Conservation (phyloP, 2,329 filamentous ascomycete genomes). For the Mycogone perniciosa region DNA sequence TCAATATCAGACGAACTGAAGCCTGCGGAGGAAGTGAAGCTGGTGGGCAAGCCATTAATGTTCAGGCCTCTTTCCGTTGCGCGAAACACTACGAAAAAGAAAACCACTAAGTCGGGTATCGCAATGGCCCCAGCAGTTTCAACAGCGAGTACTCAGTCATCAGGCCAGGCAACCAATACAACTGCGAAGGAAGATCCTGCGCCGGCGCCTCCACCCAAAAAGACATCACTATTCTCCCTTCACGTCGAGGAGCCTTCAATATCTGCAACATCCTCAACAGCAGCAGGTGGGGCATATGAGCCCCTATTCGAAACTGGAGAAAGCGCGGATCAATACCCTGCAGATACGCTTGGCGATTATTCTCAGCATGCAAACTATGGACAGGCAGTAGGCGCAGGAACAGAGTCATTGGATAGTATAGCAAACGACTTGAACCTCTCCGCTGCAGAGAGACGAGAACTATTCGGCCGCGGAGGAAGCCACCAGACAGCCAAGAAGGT, state of each 20-base stretch:
- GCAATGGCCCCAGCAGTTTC: constrained; percentile 11
- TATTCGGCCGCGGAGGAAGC: constrained; percentile 66
- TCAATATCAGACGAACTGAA: constrained; percentile 51
- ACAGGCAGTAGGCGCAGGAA: constrained; percentile 17
- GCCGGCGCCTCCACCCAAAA: constrained; percentile 35
- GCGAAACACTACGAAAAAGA: constrained; percentile 65
- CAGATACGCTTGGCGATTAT: constrained; percentile 27
- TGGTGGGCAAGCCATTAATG: constrained; percentile 74
- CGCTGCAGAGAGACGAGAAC: constrained; percentile 67
- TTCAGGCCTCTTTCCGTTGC: constrained; percentile 86
- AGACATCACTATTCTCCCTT: constrained; percentile 65
- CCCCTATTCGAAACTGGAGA: constrained; percentile 41
- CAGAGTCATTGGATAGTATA: constrained; percentile 61
- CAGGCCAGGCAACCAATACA: neutral
- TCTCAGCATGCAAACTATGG: constrained; percentile 24
- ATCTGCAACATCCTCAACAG: constrained; percentile 15
- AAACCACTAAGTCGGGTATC: constrained; percentile 24
- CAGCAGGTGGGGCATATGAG: constrained; percentile 37
- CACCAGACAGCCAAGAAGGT: constrained; percentile 48
- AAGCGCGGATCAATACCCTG: neutral
- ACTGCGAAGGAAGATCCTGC: constrained; percentile 15
- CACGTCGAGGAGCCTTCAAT: constrained; percentile 34
- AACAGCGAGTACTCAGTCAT: constrained; percentile 6
- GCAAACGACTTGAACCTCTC: constrained; percentile 76
- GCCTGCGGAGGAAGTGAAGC: constrained; percentile 57